Conservation (phyloP, 2,329 filamentous ascomycete genomes). For the Podosphaera fusca region DNA sequence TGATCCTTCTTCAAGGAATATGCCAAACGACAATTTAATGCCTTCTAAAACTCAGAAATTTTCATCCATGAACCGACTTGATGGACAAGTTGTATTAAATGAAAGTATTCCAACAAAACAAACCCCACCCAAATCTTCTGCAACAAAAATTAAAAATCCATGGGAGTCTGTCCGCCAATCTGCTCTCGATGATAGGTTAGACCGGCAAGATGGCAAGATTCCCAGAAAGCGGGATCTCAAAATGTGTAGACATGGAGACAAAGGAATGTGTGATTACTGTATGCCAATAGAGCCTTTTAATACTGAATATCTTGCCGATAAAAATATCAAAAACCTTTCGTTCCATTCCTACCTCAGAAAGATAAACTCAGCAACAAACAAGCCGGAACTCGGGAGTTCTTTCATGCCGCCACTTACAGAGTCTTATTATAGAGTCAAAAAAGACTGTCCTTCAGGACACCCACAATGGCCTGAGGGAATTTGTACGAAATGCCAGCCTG, state of each 20-base stretch:
- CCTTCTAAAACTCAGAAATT: constrained; percentile 10
- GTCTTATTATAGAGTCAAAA: constrained; percentile 74
- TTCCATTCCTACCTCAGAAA: constrained; percentile 91
- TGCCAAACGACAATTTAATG: constrained; percentile 17
- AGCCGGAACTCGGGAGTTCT: constrained; percentile 75
- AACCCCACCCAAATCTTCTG: constrained; percentile 28
- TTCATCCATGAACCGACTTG: constrained; percentile 42
- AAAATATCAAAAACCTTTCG: constrained; percentile 96
- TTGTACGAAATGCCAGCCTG: constrained; percentile 94
- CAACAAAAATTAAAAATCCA: constrained; percentile 52
- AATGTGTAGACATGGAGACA: constrained; percentile 89
- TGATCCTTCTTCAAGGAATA: constrained; percentile 20
- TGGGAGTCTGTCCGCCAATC: constrained; percentile 89
- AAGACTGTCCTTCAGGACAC: constrained; percentile 79
- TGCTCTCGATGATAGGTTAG: constrained; percentile 61
- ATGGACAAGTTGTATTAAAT: constrained; percentile 49
- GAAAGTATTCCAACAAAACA: constrained; percentile 44
- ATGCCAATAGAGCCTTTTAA: constrained; percentile 92
- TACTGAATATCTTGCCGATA: constrained; percentile 66
- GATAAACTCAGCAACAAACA: constrained; percentile 89
- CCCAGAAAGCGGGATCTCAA: constrained; percentile 46
- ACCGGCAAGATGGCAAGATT: constrained; percentile 80
- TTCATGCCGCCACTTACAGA: constrained; percentile 91
- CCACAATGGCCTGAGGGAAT: constrained; percentile 88
- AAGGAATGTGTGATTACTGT: constrained; percentile 99